Conservation (phyloP, 2,329 filamentous ascomycete genomes). For the Fusarium euwallaceae region DNA sequence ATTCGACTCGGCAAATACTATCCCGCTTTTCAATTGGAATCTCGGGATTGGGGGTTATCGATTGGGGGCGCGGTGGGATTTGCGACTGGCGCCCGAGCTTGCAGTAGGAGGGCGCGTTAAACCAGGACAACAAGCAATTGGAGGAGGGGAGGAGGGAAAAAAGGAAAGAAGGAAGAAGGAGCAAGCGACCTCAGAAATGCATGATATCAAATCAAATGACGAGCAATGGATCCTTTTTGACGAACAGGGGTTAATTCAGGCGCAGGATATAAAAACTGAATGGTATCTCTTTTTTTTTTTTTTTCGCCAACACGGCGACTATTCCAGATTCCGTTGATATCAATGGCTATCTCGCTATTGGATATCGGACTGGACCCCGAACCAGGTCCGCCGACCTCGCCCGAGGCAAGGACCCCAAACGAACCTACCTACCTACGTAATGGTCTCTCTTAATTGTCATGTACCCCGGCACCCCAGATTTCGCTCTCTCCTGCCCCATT, state of each 20-base stretch:
- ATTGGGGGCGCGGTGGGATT: constrained; percentile 27
- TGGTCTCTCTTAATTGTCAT: background rate
- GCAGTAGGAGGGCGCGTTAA: constrained; percentile 12
- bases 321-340: constrained; percentile 14
- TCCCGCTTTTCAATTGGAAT: constrained; percentile 35
- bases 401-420: constrained; percentile 12
- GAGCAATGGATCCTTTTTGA: constrained; percentile 8
- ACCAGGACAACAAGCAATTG: background rate
- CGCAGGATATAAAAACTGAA: background rate
- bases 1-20: constrained; percentile 25
- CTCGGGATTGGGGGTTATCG: constrained; percentile 25
- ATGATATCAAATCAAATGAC: background rate
- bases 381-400: constrained; percentile 32
- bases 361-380: constrained; percentile 36
- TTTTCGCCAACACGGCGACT: background rate
- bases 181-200: background rate
- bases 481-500: background rate
- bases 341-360: constrained; percentile 18
- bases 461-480: background rate
- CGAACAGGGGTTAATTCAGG: constrained; percentile 2
- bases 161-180: background rate
- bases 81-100: constrained; percentile 1
- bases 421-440: background rate
- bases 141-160: background rate
- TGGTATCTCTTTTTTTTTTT: background rate